Base-by-base conservation (phyloP, 2,329 filamentous ascomycete species). In the Ophiosphaerella korrae region DNA sequence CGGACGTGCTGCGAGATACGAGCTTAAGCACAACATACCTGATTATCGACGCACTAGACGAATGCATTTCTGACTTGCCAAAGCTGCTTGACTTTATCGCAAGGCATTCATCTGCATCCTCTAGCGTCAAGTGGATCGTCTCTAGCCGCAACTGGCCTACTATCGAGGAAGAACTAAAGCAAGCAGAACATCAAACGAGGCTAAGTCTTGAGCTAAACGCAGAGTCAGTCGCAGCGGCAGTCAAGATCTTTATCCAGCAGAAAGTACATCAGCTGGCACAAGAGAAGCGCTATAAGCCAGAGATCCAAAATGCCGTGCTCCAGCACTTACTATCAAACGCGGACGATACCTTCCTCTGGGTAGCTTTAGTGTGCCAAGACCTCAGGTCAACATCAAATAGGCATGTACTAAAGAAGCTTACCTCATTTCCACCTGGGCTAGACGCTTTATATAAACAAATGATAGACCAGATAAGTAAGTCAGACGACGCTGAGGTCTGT, bases 1-100 rank as follows among this genome's bases (percentile, higher is more conserved):
- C 7, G 11, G 81, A 55, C 2, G 77, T 82, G 12, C 48, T 82
- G 3, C n/a, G 68, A n/a, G 74, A 79, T 39, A 48, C 53, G 5
- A 62, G 12, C 45, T 49, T 0, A 37, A 39, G 11, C 1, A 47
- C 34, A 8, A 39, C 35, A 18, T 56, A 52, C 26, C 35, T 56
- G n/a, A 24, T 57, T 23, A 34, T 57, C 18, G 46, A 57, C 34
- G 50, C 53, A 14, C 53, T 57, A 2, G 53, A 57, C 35, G 46
- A 57, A 33, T 57, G 50, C 31, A 39, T 41, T 12, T 32, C 31
- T 14, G 40, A 45, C 38, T 50, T 26, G 38, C 38, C 4, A 32
- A 50, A 40, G 21, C 48, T 31, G 14, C 42, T 42, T 8, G 7
- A 42, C 12, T 34, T 24, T 31, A 21, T 29, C 11, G 11, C 11